Conservation (phyloP, 495 filamentous ascomycete species). For the Penicillium malachiteum region DNA sequence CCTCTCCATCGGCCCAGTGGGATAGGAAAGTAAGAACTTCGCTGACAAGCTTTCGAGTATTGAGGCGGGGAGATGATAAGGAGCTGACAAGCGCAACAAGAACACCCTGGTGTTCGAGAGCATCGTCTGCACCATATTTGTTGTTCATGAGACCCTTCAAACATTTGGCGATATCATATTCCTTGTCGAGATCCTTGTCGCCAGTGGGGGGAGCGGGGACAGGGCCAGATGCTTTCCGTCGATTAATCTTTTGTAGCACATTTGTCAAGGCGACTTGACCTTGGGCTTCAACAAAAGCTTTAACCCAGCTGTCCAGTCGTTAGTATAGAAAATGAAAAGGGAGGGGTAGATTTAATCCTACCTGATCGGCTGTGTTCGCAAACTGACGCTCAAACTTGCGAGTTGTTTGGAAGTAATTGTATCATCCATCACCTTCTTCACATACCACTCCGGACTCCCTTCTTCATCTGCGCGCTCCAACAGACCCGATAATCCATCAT, state of each 20-base stretch:
- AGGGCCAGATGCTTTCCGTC: conserved; percentile 74
- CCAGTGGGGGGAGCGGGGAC: conserved; percentile 61
- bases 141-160: conserved; percentile 98
- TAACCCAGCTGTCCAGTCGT: conserved; percentile 68
- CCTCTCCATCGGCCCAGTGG: conserved; percentile 91
- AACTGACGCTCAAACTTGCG: conserved; percentile 85
- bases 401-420: conserved; percentile 88
- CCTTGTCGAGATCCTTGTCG: conserved; percentile 87
- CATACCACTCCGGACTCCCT: conserved; percentile 97
- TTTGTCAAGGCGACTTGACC: conserved; percentile 96
- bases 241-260: conserved; percentile 88
- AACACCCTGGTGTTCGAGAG: conserved; percentile 84
- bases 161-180: conserved; percentile 98
- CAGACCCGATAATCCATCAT: conserved; percentile 62
- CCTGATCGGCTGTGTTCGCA: conserved; percentile 93
- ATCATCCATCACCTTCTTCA: conserved; percentile 94
- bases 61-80: conserved; percentile 82
- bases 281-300: conserved; percentile 94
- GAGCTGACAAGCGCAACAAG: conserved; percentile 86
- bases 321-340: too few relatives aligned
- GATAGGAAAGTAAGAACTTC: conserved; percentile 96
- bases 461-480: conserved; percentile 83
- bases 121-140: conserved; percentile 97
- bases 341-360: conserved; percentile 26
- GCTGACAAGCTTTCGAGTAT: conserved; percentile 91